Evolutionary conservation across 148 eudicot genomes (phyloP).

Genomic region (Beta vulgaris): DNA sequence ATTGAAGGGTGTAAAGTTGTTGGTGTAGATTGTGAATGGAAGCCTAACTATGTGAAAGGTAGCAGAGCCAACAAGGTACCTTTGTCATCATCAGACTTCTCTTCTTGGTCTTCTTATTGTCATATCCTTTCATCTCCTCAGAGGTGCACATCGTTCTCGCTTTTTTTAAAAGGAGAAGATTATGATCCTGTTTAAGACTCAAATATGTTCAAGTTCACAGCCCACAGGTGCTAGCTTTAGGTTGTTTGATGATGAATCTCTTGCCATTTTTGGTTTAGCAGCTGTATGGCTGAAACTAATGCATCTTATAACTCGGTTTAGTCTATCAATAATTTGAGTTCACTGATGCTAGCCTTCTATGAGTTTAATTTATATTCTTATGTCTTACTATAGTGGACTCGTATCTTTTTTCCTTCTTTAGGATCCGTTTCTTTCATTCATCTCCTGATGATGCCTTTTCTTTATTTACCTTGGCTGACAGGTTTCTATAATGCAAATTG

Average conservation of each 20-base stretch:
- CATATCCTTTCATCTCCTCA: neutral
- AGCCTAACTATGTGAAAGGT: slow-evolving; percentile 87
- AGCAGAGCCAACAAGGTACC: slow-evolving; percentile 74
- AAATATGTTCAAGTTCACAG: neutral
- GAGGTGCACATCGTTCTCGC: neutral
- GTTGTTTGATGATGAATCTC: neutral
- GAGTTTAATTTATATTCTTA: neutral
- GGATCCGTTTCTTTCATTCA: neutral
- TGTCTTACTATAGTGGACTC: neutral
- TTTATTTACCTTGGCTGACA: slow-evolving; percentile 28
- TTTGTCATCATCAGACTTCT: slow-evolving; percentile 13
- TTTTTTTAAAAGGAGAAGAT: neutral
- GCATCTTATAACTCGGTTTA: neutral
- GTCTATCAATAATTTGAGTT: neutral
- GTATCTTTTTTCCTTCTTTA: neutral
- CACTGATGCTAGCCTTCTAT: too few species aligned
- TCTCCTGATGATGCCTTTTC: neutral
- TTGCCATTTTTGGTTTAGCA: neutral
- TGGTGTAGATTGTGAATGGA: slow-evolving; percentile 99
- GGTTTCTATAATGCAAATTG: slow-evolving; percentile 99
- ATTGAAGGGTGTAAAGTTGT: slow-evolving; percentile 83
- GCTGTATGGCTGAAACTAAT: neutral
- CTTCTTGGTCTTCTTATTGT: neutral
- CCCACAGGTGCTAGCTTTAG: slow-evolving; percentile 1
- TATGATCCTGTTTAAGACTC: neutral